Conservation (phyloP, 345 rosid species). For the Nasturtium officinale region DNA sequence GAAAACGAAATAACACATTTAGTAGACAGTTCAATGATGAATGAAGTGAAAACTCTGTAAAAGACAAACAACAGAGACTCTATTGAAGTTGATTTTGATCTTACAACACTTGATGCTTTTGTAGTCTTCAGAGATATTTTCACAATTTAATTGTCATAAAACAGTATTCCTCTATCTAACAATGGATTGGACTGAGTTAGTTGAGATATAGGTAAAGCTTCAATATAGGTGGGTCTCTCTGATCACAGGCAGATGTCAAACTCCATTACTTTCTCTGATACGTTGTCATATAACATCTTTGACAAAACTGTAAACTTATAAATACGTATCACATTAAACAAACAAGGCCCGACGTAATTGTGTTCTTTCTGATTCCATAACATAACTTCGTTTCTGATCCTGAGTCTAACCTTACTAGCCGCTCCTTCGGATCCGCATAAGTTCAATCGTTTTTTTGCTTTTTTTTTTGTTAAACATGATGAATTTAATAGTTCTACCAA, state of each 20-base stretch:
- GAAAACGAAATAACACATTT: slow-evolving; percentile 9
- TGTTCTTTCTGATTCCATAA: slow-evolving; percentile 10
- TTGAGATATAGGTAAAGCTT: slow-evolving; percentile 16
- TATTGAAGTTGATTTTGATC: slow-evolving; percentile 24
- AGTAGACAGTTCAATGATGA: slow-evolving; percentile 9
- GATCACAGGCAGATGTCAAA: slow-evolving; percentile 36
- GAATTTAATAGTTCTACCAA: neutral
- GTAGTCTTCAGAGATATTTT: slow-evolving; percentile 14
- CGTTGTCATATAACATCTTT: slow-evolving; percentile 29
- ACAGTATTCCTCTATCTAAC: slow-evolving; percentile 9
- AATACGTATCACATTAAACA: slow-evolving; percentile 22
- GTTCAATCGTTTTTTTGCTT: neutral
- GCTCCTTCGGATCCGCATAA: neutral
- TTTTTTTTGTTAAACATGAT: neutral
- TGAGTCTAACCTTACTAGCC: neutral
- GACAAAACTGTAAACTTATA: slow-evolving; percentile 31
- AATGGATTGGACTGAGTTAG: slow-evolving; percentile 21
- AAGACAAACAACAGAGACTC: slow-evolving; percentile 27
- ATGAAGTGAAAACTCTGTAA: slow-evolving; percentile 27
- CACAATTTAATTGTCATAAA: neutral
- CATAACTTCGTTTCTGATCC: neutral
- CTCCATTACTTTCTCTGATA: slow-evolving; percentile 31
- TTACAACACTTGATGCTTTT: slow-evolving; percentile 32
- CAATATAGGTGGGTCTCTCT: slow-evolving; percentile 1
- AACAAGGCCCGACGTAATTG: neutral